phyloP scores from a whole-genome alignment of 208 protist genomes.

The Crithidia sp. region DNA sequence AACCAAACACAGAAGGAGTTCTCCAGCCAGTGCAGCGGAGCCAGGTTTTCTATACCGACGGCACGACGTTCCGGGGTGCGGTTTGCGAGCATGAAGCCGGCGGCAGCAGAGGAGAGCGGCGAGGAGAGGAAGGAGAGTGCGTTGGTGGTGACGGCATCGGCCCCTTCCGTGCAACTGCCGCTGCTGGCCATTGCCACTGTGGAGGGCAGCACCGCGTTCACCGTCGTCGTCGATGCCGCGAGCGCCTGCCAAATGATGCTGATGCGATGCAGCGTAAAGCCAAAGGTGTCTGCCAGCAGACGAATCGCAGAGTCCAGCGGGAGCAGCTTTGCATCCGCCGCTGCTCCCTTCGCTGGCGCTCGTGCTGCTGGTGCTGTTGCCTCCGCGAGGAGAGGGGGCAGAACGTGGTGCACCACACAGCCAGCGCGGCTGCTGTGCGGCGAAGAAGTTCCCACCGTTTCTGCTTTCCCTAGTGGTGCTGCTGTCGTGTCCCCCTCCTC shows the following conservation, averaged over 20 bases:
- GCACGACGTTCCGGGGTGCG: not conserved
- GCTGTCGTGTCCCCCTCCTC: not conserved
- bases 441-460: too few relatives aligned
- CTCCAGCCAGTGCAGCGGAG: conserved; percentile 30
- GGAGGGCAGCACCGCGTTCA: not conserved
- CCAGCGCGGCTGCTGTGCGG: not conserved
- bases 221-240: conserved; percentile 7
- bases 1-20: conserved; percentile 27
- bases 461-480: too few relatives aligned
- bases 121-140: conserved; percentile 20
- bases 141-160: not conserved
- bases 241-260: conserved; percentile 11
- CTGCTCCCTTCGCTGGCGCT: not conserved
- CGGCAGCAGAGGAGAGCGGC: conserved; percentile 15
- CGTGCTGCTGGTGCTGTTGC: not conserved
- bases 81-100: not conserved
- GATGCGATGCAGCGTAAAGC: conserved; percentile 29
- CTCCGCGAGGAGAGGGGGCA: not conserved
- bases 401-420: not conserved
- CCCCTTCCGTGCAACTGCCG: not conserved
- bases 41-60: not conserved
- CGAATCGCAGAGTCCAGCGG: conserved; percentile 9
- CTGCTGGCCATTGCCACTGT: not conserved
- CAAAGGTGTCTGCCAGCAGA: conserved; percentile 33
- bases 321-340: not conserved